Evolutionary conservation across 2,329 filamentous ascomycete genomes (phyloP), one percentile per base, ranked within the genome.

Genomic region (Mycosphaerelloides madeirae): DNA sequence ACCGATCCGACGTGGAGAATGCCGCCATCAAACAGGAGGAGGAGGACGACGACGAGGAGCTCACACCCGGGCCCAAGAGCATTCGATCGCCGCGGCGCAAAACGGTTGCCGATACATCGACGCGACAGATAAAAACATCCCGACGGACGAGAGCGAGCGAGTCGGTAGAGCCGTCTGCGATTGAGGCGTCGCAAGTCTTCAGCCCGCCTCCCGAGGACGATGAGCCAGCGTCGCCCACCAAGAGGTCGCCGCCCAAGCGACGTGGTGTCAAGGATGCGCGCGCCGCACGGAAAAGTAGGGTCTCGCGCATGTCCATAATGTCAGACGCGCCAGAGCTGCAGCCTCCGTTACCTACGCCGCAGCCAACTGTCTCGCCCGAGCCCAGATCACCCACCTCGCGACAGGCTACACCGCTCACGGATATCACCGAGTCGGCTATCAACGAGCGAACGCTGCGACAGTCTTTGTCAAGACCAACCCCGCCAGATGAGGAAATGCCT

Each of bases 11-110:
- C 35, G 41, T 58, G 46, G 85, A 88, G 44, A 80, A 85, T 68
- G 78, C 57, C 72, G 76, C 50, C 74, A 79, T 52, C 46, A 44
- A 40, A 31, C 75, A 78, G 48, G 72, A 80, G 28, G 74, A 79
- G 13, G 77, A 74, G 20, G 74, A 84, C 20, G 79, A 84, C 38
- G 85, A 86, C 52, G 84, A 90, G 38, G 87, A 95, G 38, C 93
- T 89, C 59, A 85, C 84, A 34, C 88, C 88, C 2, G 84, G 84
- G 37, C 78, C 84, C 43, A 77, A 76, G 47, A 74, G 71, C 36
- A 78, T 74, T 25, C 73, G 77, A 52, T 73, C 77, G 41, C 73
- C 77, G n/a, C 71, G 77, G 52, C 69, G 75, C 46, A 76, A 74
- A 59, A 72, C 57, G 1, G 43, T 75, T 7, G 68, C 71, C 5